These are phyloP conservation scores for Trametes cingulata DNA, from an alignment of 768 basidiomycete species.

Conservation along the genomic window DNA sequence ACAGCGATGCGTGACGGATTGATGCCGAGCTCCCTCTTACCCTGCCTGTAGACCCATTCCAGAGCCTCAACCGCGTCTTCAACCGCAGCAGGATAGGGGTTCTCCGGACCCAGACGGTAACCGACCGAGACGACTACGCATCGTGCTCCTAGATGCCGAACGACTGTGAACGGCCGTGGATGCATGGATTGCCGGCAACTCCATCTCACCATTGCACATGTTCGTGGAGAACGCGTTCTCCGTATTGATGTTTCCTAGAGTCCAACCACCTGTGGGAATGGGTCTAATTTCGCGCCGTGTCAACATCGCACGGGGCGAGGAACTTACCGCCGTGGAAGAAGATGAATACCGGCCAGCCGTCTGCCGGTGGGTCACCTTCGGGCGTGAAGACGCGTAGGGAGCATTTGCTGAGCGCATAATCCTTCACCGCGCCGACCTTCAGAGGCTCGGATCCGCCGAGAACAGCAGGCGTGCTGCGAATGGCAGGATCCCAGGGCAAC, in stretches of 20 bases:
- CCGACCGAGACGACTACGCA: constrained; percentile 68
- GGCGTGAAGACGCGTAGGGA: constrained; percentile 68
- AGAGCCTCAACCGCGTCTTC: constrained; percentile 71
- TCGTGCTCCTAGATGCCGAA: constrained; percentile 46
- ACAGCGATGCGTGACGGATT: constrained; percentile 61
- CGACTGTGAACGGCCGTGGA: background rate
- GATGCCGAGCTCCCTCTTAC: constrained; percentile 45
- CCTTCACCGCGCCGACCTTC: constrained; percentile 54
- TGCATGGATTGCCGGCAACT: background rate
- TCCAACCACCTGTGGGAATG: constrained; percentile 64
- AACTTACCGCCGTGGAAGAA: constrained; percentile 72
- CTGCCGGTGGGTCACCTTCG: constrained; percentile 45
- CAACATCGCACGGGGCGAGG: background rate
- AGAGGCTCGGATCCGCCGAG: constrained; percentile 60
- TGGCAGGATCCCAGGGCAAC: constrained; percentile 59
- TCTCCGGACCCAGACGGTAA: constrained; percentile 72
- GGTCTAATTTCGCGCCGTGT: background rate
- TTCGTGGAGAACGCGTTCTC: constrained; percentile 64
- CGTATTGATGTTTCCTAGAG: constrained; percentile 61
- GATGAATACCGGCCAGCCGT: constrained; percentile 72
- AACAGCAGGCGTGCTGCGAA: constrained; percentile 53
- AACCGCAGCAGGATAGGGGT: constrained; percentile 70
- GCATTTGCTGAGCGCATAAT: constrained; percentile 52
- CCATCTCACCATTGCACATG: constrained; percentile 53
- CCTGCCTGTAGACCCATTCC: constrained; percentile 57